Base-by-base conservation (phyloP, 352 stramenopile species). In the Phytophthora syringae region DNA sequence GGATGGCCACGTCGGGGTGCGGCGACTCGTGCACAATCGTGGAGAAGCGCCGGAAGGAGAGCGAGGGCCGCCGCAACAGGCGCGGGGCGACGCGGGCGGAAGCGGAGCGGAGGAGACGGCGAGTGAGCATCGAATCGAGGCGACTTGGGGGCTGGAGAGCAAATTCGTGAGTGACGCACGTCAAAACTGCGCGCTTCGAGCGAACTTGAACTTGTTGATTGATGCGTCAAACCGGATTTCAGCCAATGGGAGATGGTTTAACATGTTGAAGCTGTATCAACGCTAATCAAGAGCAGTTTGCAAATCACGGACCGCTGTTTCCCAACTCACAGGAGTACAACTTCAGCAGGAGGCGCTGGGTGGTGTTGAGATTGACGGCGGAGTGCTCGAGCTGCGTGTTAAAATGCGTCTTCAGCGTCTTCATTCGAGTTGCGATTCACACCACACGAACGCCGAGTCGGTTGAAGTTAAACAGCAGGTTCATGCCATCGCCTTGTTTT, bases 21-120 rank as follows among this genome's bases (percentile, higher is more conserved):
- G 77, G 82, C 40, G 82, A 89, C 43, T 75, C 68, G 80, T 83
- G 71, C 52, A 90, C 65, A 57, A 88, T 88, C 55, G 70, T 78
- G 42, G 77, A 80, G 34, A 82, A 72, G 40, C 60, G 56, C 15
- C 69, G 72, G 37, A 65, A 73, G 3, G 39, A 25, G 24, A 73
- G 32, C 21, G 27, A 32, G 27, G 27, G 9, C 27, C 5, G 27
- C 5, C 36, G 61, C 28, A 68, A 34, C 45, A 55, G n/a, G 32
- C 43, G 34, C 5, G 37, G 25, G 28, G 42, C 58, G 42, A 47
- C 40, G 36, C 54, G 59, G 54, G 68, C 21, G 48, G 65, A 54
- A n/a, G 48, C 27, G 18, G 47, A 37, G 42, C 54, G 27, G 16
- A 77, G 34, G 13, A 77, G 43, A 16, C 72, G 72, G 54, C 64